These are phyloP conservation scores for Scedosporium apiospermum DNA, from an alignment of 2,329 filamentous ascomycete species.

Conservation along the genomic window DNA sequence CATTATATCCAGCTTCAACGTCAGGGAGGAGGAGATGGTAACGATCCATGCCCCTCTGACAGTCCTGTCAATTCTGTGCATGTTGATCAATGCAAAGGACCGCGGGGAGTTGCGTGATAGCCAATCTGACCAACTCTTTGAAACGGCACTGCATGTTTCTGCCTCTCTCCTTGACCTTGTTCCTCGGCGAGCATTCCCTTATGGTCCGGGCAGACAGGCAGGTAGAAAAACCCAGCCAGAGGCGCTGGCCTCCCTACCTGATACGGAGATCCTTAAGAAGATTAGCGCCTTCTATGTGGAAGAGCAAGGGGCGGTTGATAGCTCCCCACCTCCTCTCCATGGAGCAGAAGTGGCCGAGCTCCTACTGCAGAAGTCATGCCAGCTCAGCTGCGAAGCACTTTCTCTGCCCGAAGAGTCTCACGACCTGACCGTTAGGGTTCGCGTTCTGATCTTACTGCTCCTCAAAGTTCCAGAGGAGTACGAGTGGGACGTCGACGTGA, in stretches of 20 bases:
- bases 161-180: constrained; percentile 52
- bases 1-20: constrained; percentile 79
- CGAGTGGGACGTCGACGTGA: constrained; percentile 31
- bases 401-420: constrained; percentile 27
- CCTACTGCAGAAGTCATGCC: constrained; percentile 51
- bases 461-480: constrained; percentile 38
- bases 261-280: constrained; percentile 45
- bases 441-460: constrained; percentile 48
- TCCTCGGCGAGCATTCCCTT: constrained; percentile 52
- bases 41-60: constrained; percentile 73
- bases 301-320: constrained; percentile 61
- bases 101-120: constrained; percentile 16
- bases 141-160: constrained; percentile 36
- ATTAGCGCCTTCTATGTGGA: constrained; percentile 59
- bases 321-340: constrained; percentile 48
- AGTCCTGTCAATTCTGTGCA: constrained; percentile 53
- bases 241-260: constrained; percentile 13
- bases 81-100: constrained; percentile 45
- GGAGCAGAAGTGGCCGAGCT: constrained; percentile 48
- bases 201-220: constrained; percentile 13
- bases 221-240: constrained; percentile 3
- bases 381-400: constrained; percentile 38
- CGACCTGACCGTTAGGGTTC: constrained; percentile 47
- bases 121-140: constrained; percentile 20
- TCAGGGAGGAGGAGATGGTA: constrained; percentile 93